Evolutionary conservation across 2,329 filamentous ascomycete genomes (phyloP).

Genomic region (Curvularia sp.): DNA sequence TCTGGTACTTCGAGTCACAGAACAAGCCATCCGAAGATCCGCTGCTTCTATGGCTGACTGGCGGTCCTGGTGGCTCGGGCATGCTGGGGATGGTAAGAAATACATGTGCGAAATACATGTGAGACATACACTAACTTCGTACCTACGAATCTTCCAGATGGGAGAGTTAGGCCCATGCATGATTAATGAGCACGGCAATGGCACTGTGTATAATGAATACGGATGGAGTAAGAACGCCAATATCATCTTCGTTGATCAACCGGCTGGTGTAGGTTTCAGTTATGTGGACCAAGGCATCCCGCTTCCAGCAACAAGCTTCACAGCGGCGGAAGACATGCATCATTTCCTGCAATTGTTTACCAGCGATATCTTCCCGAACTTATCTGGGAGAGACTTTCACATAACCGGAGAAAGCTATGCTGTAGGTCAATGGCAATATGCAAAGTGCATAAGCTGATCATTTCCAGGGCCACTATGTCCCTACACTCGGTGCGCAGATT

Average conservation of each 20-base stretch:
- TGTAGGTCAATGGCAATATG: constrained; percentile 36
- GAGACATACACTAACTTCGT: too few relatives aligned
- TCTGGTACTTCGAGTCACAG: constrained; percentile 56
- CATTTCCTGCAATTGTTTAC: constrained; percentile 59
- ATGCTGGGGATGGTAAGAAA: too few relatives aligned
- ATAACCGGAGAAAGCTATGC: constrained; percentile 60
- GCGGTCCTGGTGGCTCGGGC: constrained; percentile 43
- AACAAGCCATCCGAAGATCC: constrained; percentile 47
- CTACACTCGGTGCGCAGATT: constrained; percentile 54
- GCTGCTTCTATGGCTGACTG: constrained; percentile 53
- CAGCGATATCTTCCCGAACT: constrained; percentile 54
- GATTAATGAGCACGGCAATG: constrained; percentile 50
- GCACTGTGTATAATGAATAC: constrained; percentile 49
- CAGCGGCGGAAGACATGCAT: constrained; percentile 58
- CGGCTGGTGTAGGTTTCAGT: constrained; percentile 50
- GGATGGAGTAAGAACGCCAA: constrained; percentile 50
- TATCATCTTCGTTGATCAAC: constrained; percentile 50
- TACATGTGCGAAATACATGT: too few relatives aligned
- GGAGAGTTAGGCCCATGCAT: constrained; percentile 50
- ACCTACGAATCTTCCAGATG: constrained; percentile 13
- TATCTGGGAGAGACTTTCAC: constrained; percentile 51
- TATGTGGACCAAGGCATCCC: constrained; percentile 48
- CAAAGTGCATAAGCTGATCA: neutral
- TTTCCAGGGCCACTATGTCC: constrained; percentile 57
- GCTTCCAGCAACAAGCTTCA: constrained; percentile 50